Evolutionary conservation across 1,139 yeast genomes (phyloP), one percentile per base, ranked within the genome.

Genomic region (Geotrichum carabidarum): DNA sequence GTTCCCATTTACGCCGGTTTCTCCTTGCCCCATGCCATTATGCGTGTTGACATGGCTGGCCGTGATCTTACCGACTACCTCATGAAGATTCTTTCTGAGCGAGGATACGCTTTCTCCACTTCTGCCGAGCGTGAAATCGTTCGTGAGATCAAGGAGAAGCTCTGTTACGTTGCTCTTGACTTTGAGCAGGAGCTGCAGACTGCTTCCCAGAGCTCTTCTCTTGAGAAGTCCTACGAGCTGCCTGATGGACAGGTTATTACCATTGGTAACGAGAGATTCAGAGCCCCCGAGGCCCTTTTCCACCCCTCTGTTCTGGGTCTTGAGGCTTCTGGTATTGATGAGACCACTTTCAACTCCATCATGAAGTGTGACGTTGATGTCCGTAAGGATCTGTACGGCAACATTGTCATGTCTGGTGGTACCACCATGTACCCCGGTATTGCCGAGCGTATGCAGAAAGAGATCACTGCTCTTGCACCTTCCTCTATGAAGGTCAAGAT

Each of bases 391-490:
- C 84, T 93, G 77, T 93, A 93, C 82, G 95, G 96, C 79, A 93
- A 93, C 86, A 93, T 93, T 74, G 99, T 93, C 75, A 85, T 91
- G 95, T 91, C 98, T 68, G 99, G 99, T 84, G 99, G 98, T 87
- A 90, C 98, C 72, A 91, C 98, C 69, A 89, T 93, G 98, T 91
- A 90, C 96, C 97, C 97, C 78, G 98, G 98, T 83, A 90, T 93
- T 77, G 97, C 98, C 77, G 98, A 93, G 83, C 93, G 99, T 84
- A 90, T 93, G 96, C 98, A 93, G 84, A 93, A 91, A 88, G 98
- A 93, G 81, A 90, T 93, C 72, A 89, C 98, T 69, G 96, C 97
- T 70, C 86, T 93, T 81, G 98, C 98, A 74, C 98, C 98, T 77
- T 89, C 97, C 67, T 90, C 98, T 62, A 93, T 93, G 97, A 93